Conservation (phyloP, 306 rosid genomes). For the Sesbania bispinosa region DNA sequence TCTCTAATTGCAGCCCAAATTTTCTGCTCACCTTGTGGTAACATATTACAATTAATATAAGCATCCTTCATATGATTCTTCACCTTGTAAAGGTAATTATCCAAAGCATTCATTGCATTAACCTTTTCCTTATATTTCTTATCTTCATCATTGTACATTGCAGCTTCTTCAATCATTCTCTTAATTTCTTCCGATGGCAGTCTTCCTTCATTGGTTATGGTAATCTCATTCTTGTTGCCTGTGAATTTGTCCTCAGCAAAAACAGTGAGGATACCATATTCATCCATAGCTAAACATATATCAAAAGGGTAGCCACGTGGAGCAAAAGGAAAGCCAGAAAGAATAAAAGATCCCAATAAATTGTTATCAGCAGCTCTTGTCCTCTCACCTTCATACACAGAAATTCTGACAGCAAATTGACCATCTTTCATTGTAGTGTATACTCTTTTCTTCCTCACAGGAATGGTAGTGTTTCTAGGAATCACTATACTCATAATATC, state of each 20-base stretch:
- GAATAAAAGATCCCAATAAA: conserved; percentile 33
- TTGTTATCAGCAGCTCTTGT: conserved; percentile 37
- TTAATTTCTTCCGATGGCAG: conserved; percentile 36
- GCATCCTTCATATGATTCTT: neutral
- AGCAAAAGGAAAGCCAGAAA: conserved; percentile 34
- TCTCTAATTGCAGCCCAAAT: neutral
- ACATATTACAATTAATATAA: neutral
- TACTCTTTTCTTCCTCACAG: conserved; percentile 33
- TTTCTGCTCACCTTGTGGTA: neutral
- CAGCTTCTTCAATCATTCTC: conserved; percentile 36
- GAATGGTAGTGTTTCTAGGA: conserved; percentile 50
- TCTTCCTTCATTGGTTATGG: conserved; percentile 36
- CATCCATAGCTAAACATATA: conserved; percentile 43
- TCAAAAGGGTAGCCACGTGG: conserved; percentile 29
- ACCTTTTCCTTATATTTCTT: no score
- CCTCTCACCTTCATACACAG: conserved; percentile 50
- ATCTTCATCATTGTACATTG: conserved; percentile 38
- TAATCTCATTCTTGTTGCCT: conserved; percentile 23
- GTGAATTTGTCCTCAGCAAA: conserved; percentile 35
- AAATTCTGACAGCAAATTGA: conserved; percentile 10
- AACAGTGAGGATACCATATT: conserved; percentile 41
- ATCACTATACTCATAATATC: conserved; percentile 45
- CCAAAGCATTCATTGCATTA: no score
- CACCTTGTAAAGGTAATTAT: no score
- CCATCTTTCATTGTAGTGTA: conserved; percentile 26